These are phyloP conservation scores for Vitis amurensis DNA, from an alignment of 164 flowering plant species.

Conservation along the genomic window DNA sequence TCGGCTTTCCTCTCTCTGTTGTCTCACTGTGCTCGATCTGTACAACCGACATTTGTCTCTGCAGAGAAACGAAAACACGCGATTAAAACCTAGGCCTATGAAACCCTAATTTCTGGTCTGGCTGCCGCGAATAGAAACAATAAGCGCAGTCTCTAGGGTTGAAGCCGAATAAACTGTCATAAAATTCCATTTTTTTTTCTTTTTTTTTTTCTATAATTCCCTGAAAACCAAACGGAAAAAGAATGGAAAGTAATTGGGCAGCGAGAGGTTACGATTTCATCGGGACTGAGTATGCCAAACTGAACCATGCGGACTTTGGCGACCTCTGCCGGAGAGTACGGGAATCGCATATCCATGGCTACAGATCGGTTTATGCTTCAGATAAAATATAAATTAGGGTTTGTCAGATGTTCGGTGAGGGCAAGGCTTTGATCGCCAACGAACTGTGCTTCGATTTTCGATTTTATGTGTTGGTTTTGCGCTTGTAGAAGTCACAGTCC, in stretches of 20 bases:
- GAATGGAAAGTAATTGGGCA: not conserved
- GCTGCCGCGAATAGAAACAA: too few relatives aligned
- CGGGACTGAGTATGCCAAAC: conserved; percentile 84
- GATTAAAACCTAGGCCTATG: not conserved
- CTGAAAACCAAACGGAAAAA: not conserved
- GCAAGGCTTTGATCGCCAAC: too few relatives aligned
- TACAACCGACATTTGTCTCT: conserved; percentile 99
- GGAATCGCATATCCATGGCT: conserved; percentile 70
- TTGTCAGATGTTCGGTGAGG: too few relatives aligned
- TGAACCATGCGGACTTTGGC: conserved; percentile 73
- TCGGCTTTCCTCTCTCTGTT: conserved; percentile 94
- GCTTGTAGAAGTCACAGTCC: too few relatives aligned
- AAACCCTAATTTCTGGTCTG: too few relatives aligned
- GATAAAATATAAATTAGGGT: too few relatives aligned
- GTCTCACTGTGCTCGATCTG: conserved; percentile 95
- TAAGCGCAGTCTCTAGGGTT: too few relatives aligned
- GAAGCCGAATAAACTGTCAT: too few relatives aligned
- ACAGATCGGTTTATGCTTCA: not conserved
- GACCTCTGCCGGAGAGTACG: conserved; percentile 79
- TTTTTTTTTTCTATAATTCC: not conserved
- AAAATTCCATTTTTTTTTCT: too few relatives aligned
- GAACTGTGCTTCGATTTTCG: too few relatives aligned
- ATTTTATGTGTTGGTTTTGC: too few relatives aligned
- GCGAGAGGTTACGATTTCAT: conserved; percentile 57
- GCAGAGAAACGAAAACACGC: conserved; percentile 21